phyloP scores from a whole-genome alignment of 345 rosid genomes.

The Eucalyptus cloeziana region DNA sequence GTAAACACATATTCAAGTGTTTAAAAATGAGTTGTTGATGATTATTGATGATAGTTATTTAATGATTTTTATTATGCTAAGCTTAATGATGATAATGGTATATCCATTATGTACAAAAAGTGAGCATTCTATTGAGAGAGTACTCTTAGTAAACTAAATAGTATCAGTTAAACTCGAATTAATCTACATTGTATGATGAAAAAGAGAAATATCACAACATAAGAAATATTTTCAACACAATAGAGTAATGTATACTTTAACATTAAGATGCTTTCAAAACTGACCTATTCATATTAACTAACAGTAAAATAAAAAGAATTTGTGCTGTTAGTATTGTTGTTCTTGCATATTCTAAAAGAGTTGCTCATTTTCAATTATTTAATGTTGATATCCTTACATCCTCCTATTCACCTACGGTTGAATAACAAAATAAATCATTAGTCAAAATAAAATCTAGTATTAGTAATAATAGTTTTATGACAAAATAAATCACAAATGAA shows the following conservation, averaged over 20 bases:
- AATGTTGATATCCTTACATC: not conserved
- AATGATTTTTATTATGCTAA: not conserved
- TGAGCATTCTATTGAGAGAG: not conserved
- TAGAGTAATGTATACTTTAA: no score
- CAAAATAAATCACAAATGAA: not conserved
- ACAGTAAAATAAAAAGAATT: not conserved
- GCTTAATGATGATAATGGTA: not conserved
- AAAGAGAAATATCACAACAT: not conserved
- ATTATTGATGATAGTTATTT: not conserved
- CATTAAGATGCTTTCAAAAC: no score
- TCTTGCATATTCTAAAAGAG: no score
- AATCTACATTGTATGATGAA: not conserved
- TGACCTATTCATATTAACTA: no score
- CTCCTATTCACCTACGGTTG: rapidly evolving
- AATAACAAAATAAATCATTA: not conserved
- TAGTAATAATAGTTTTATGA: not conserved
- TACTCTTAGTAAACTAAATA: not conserved
- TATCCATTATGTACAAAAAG: not conserved
- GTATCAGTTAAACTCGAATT: not conserved
- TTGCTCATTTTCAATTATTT: not conserved
- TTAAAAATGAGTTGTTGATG: not conserved
- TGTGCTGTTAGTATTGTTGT: not conserved
- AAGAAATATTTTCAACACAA: not conserved
- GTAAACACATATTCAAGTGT: not conserved
- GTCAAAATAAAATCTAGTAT: not conserved